Base-by-base conservation (phyloP, 306 rosid genomes). In the Cicer cuneatum region DNA sequence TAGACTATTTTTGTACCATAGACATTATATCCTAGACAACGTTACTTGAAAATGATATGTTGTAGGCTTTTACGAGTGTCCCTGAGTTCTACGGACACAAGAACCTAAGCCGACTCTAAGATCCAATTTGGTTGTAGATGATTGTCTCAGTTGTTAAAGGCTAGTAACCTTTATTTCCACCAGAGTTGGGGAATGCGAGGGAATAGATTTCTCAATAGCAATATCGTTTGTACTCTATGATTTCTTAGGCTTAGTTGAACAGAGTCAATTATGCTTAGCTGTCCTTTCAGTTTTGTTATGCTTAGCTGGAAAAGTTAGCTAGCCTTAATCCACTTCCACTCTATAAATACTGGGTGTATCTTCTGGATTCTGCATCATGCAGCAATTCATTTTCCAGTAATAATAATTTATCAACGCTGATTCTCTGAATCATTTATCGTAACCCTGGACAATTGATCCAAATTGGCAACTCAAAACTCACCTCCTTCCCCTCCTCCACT, bases 121-220 rank as follows among this genome's bases (percentile, higher is more conserved):
- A 43, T 41, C 56, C 38, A 39, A 19, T 65, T 75, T 65, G 45
- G 24, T 14, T 43, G 33, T 24, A 64, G 52, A 63, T 21, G 64
- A 75, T 52, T 21, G 51, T 39, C 65, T 65, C 58, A 16, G 66
- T 14, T 12, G 57, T 19, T 41, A 7, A 51, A 66, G 56, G 5
- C 35, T n/a, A 49, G 53, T 51, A 53, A 64, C 72, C 52, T 48
- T 13, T 71, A 73, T 48, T 61, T 61, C 41, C 71, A 51, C 41
- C 7, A 33, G n/a, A 63, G 37, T 6, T 35, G 76, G 33, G 21
- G 12, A 52, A 16, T 8, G 2, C 3, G 11, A 52, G 2, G 11
- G 33, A 52, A 15, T 52, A 7, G 12, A 52, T 52, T 52, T 52
- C 33, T 52, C 45, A 1, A 52, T 52, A 52, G 24, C 11, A 52